phyloP scores from a whole-genome alignment of 1,284 basidiomycete genomes.

The Sporisorium graminicola region DNA sequence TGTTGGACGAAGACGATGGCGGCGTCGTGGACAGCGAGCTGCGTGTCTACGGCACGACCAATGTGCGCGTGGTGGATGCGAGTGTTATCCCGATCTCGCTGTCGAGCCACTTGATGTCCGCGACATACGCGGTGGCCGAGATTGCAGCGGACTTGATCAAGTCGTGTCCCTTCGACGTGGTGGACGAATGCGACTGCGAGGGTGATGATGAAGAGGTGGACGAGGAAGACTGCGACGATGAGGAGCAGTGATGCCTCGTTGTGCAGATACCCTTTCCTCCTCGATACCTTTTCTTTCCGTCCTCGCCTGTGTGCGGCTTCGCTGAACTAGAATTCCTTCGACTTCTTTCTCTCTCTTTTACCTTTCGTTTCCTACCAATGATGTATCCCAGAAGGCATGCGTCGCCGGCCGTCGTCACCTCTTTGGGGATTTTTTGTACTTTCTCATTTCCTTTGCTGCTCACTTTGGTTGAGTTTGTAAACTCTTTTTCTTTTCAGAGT shows the following conservation, averaged over 20 bases:
- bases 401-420: slow-evolving; percentile 14
- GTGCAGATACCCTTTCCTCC: neutral
- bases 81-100: slow-evolving; percentile 65
- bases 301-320: neutral
- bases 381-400: neutral
- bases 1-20: slow-evolving; percentile 76
- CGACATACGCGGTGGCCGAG: slow-evolving; percentile 70
- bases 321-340: neutral
- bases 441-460: slow-evolving; percentile 4
- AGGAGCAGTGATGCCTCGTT: neutral
- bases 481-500: neutral
- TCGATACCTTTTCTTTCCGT: neutral
- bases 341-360: neutral
- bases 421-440: neutral
- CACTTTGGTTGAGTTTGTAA: neutral
- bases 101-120: slow-evolving; percentile 74
- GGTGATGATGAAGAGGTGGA: slow-evolving; percentile 23
- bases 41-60: slow-evolving; percentile 77
- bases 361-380: neutral
- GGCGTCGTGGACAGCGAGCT: slow-evolving; percentile 78
- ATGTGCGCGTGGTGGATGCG: slow-evolving; percentile 74
- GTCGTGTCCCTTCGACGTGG: slow-evolving; percentile 20
- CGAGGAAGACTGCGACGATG: slow-evolving; percentile 22
- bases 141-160: slow-evolving; percentile 60
- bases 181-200: slow-evolving; percentile 47